These are phyloP conservation scores for Monosporascus sp. DNA, from an alignment of 2,329 filamentous ascomycete species.

Conservation along the genomic window DNA sequence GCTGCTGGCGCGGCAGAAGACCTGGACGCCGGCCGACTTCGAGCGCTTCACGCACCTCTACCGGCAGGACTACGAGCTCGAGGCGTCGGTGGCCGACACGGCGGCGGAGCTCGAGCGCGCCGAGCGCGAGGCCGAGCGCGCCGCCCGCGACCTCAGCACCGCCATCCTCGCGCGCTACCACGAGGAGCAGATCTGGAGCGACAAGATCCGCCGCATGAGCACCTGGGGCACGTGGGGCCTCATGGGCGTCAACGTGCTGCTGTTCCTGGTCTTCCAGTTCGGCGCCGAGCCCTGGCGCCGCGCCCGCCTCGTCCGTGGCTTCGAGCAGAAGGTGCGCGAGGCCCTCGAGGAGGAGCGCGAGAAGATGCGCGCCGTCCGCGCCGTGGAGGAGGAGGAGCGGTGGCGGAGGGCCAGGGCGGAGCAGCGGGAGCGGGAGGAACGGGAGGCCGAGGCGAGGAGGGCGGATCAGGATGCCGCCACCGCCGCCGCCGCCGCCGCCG, in stretches of 20 bases:
- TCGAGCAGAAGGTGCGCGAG: slow-evolving; percentile 69
- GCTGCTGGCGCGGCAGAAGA: slow-evolving; percentile 87
- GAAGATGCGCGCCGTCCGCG: slow-evolving; percentile 40
- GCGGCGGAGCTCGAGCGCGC: slow-evolving; percentile 67
- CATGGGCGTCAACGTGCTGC: slow-evolving; percentile 91
- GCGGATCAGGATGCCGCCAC: slow-evolving; percentile 8
- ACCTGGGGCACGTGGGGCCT: slow-evolving; percentile 98
- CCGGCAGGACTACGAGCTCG: slow-evolving; percentile 86
- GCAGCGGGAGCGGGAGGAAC: slow-evolving; percentile 23
- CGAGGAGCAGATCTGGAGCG: slow-evolving; percentile 98
- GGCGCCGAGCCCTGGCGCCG: slow-evolving; percentile 91
- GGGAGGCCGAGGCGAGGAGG: slow-evolving; percentile 18
- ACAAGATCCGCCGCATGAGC: slow-evolving; percentile 91
- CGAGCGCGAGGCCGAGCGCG: slow-evolving; percentile 74
- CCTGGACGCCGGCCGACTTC: slow-evolving; percentile 79
- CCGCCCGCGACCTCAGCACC: slow-evolving; percentile 68
- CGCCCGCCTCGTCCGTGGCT: slow-evolving; percentile 71
- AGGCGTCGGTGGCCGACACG: slow-evolving; percentile 71
- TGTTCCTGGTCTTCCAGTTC: slow-evolving; percentile 82
- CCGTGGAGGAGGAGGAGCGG: slow-evolving; percentile 30
- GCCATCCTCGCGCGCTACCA: slow-evolving; percentile 89
- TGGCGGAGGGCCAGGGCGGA: slow-evolving; percentile 1
- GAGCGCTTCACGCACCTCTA: slow-evolving; percentile 94
- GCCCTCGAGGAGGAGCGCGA: slow-evolving; percentile 63
- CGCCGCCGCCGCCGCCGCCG: slow-evolving; percentile 5